Evolutionary conservation across 768 basidiomycete genomes (phyloP).

Genomic region (Suillus weaverae): DNA sequence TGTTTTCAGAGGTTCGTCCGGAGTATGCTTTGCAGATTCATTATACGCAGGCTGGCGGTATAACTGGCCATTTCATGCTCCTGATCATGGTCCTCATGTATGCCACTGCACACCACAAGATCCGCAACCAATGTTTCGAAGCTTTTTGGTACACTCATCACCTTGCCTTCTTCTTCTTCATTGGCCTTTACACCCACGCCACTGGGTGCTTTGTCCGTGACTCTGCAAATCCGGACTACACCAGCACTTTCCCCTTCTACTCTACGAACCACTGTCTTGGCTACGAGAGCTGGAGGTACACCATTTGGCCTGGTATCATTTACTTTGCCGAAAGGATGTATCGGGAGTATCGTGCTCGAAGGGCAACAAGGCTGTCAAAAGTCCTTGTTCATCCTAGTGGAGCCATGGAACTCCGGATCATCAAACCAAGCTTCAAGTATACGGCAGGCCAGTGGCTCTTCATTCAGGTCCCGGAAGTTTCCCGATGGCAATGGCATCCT

Average conservation of each 20-base stretch:
- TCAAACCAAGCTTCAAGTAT: conserved; percentile 91
- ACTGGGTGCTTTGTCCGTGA: conserved; percentile 96
- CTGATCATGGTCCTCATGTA: conserved; percentile 93
- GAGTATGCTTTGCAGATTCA: conserved; percentile 81
- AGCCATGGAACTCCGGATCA: conserved; percentile 91
- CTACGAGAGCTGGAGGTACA: conserved; percentile 89
- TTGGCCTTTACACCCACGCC: conserved; percentile 86
- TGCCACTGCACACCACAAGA: conserved; percentile 84
- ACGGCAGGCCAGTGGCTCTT: conserved; percentile 92
- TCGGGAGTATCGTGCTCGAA: conserved; percentile 79
- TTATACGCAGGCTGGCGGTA: conserved; percentile 86
- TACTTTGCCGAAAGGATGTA: conserved; percentile 88
- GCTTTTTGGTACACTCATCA: conserved; percentile 98
- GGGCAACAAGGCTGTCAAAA: conserved; percentile 76
- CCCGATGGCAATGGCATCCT: conserved; percentile 91
- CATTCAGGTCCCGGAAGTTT: conserved; percentile 85
- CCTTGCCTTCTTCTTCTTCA: conserved; percentile 92
- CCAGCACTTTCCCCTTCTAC: conserved; percentile 81
- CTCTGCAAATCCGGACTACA: conserved; percentile 69
- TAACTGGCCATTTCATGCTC: conserved; percentile 95
- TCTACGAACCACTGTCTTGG: conserved; percentile 85
- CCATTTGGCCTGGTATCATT: conserved; percentile 87
- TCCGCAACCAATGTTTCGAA: conserved; percentile 89
- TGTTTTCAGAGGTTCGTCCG: conserved; percentile 68
- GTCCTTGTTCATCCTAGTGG: conserved; percentile 89